These are phyloP conservation scores for Pythium brassicae DNA, from an alignment of 352 stramenopile genomes.

Conservation along the genomic window DNA sequence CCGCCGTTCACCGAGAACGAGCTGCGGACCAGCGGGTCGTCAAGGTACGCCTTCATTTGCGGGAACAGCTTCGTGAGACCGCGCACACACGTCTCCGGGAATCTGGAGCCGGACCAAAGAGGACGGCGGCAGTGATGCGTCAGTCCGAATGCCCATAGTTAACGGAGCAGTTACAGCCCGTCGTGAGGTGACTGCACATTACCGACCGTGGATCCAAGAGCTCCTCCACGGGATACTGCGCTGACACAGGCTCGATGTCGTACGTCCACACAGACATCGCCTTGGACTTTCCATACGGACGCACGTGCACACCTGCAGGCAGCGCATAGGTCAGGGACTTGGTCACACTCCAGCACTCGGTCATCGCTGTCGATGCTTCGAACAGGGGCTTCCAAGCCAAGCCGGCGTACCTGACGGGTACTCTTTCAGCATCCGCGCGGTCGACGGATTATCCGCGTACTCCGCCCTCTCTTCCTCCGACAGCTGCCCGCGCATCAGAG, in stretches of 20 bases:
- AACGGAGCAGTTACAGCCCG: too few species aligned
- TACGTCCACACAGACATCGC: constrained; percentile 81
- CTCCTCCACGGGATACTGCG: constrained; percentile 64
- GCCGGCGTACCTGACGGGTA: constrained; percentile 44
- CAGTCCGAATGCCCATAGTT: too few species aligned
- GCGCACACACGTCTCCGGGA: constrained; percentile 62
- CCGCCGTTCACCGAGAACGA: constrained; percentile 70
- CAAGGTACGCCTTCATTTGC: constrained; percentile 57
- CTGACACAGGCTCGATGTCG: constrained; percentile 54
- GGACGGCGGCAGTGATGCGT: too few species aligned
- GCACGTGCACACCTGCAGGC: constrained; percentile 57
- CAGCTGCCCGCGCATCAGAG: constrained; percentile 26
- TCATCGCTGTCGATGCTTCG: too few species aligned
- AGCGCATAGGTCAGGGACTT: too few species aligned
- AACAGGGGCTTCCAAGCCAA: too few species aligned
- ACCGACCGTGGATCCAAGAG: constrained; percentile 47
- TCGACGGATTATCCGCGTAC: constrained; percentile 30
- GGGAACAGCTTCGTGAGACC: constrained; percentile 56
- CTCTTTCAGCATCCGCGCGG: constrained; percentile 41
- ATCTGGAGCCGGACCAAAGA: too few species aligned
- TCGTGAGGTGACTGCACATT: not conserved
- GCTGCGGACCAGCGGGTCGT: constrained; percentile 43
- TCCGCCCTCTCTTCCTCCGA: constrained; percentile 42
- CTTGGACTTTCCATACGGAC: constrained; percentile 51
- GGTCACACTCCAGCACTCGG: too few species aligned